Evolutionary conservation across 148 eudicot genomes (phyloP).

Genomic region (Linanthus parryae): DNA sequence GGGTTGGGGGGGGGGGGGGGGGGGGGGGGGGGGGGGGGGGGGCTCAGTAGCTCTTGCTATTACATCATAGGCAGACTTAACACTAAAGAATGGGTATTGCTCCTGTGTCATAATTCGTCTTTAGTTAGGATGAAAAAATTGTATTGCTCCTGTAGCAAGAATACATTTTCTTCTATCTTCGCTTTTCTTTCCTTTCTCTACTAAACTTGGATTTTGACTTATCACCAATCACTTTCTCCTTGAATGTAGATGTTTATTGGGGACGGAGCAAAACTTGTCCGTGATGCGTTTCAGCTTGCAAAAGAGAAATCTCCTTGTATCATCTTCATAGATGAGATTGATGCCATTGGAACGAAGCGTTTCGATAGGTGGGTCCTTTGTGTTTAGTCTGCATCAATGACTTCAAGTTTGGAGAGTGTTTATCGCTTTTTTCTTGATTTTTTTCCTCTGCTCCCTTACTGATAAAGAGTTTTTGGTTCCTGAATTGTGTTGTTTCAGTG

Average conservation of each 20-base stretch:
- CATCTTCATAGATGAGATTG: constrained; percentile 95
- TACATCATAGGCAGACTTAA: too few relatives aligned
- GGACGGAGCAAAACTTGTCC: constrained; percentile 97
- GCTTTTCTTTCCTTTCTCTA: too few relatives aligned
- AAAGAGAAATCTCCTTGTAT: constrained; percentile 97
- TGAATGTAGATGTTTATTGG: constrained; percentile 84
- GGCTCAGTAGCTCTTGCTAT: too few relatives aligned
- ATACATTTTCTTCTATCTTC: too few relatives aligned
- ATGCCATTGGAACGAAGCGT: constrained; percentile 98
- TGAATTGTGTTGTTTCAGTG: constrained; percentile 44
- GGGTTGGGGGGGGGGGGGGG: too few relatives aligned
- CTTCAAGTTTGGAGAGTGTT: neutral
- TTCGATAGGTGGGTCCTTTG: constrained; percentile 60
- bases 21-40: too few relatives aligned
- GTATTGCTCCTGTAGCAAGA: too few relatives aligned
- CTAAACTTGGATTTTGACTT: too few relatives aligned
- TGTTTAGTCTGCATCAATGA: neutral
- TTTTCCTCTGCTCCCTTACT: neutral
- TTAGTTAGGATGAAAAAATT: too few relatives aligned
- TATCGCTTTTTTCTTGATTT: too few relatives aligned
- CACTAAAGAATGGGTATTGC: too few relatives aligned
- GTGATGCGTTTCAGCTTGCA: constrained; percentile 97
- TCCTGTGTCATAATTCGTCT: too few relatives aligned
- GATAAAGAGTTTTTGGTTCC: constrained; percentile 3
- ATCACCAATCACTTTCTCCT: neutral